Evolutionary conservation across 1,284 basidiomycete species (phyloP), one percentile per base, ranked within the genome.

Genomic region (Ganoderma meredithae): DNA sequence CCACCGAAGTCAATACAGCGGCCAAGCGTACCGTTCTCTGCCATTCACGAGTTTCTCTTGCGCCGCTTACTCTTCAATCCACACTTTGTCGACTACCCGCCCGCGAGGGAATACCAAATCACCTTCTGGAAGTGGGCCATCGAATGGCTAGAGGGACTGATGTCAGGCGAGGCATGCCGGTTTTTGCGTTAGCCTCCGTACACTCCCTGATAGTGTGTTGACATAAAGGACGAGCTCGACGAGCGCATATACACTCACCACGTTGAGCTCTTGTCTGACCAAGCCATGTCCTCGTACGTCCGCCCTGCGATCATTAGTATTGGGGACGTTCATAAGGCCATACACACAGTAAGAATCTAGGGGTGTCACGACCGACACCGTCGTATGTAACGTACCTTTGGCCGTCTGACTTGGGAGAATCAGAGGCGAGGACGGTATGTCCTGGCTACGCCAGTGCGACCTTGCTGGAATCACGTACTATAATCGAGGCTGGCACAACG

Each of bases 61-160:
- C 73, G 83, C 19, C 74, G 76, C 27, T 76, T 94, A 61, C 77
- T 92, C 10, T 74, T 84, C 8, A 83, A 84, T 72, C 70, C 78
- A 4, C 90, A 90, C 75, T 83, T 91, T 47, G 73, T 77, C 64
- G 72, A 74, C 43, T 92, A 89, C 73, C 85, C 91, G 4, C 90
- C 92, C 1, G 88, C 91, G 0, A 67, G 71, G 17, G 82, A 86
- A 70, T 93, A 90, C 71, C 90, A 91, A 69, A 79, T 80, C 61
- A 69, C 76, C 0, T 93, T 93, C 75, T 94, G 91, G 91, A 94
- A 93, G 79, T 90, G 88, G 86, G 82, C 81, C 0, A 85, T 93
- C 27, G 74, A 77, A 36, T 76, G 81, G 41, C 79, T 94, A 27
- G 92, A 93, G 77, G 74, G 71, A 8, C 65, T 81, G 60, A 60